Percentiles rank a stretch among this genome's conserved stretches.
Conservation (phyloP, 495 filamentous ascomycete genomes). For the Trichoderma gamsii region DNA sequence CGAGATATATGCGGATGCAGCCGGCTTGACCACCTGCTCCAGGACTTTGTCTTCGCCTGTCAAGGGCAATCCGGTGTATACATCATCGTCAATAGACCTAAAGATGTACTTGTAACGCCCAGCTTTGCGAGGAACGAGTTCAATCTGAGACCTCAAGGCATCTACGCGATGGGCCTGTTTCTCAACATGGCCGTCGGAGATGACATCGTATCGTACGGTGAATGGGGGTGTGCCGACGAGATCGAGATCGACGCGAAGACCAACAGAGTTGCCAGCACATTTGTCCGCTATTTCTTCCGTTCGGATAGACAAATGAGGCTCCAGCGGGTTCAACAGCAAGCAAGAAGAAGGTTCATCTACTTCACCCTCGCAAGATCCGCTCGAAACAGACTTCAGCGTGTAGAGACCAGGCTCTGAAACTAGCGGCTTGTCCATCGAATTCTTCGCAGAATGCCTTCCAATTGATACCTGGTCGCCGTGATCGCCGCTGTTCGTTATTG, state of each 20-base stretch:
- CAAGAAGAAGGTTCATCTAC: conserved; percentile 88
- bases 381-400: conserved; percentile 68
- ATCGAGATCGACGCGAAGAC: conserved; percentile 78
- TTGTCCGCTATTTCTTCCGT: conserved; percentile 83
- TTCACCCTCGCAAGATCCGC: conserved; percentile 76
- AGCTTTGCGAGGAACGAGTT: conserved; percentile 73
- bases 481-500: conserved; percentile 56
- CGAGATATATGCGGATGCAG: conserved; percentile 71
- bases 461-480: conserved; percentile 49
- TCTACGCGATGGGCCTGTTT: conserved; percentile 49
- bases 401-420: conserved; percentile 82
- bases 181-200: conserved; percentile 46
- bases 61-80: conserved; percentile 62
- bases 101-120: conserved; percentile 87
- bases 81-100: conserved; percentile 65
- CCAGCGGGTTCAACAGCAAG: conserved; percentile 79
- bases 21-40: conserved; percentile 87
- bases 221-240: conserved; percentile 89
- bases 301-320: conserved; percentile 68
- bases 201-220: conserved; percentile 62
- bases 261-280: conserved; percentile 88
- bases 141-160: conserved; percentile 68
- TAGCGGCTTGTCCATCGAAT: conserved; percentile 38
- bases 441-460: conserved; percentile 49
- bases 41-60: conserved; percentile 49